A percentile compares a stretch with the other conserved stretches of the same genome.
These are phyloP conservation scores for Catunica adiposa DNA, from an alignment of 2,329 filamentous ascomycete species.

Conservation along the genomic window DNA sequence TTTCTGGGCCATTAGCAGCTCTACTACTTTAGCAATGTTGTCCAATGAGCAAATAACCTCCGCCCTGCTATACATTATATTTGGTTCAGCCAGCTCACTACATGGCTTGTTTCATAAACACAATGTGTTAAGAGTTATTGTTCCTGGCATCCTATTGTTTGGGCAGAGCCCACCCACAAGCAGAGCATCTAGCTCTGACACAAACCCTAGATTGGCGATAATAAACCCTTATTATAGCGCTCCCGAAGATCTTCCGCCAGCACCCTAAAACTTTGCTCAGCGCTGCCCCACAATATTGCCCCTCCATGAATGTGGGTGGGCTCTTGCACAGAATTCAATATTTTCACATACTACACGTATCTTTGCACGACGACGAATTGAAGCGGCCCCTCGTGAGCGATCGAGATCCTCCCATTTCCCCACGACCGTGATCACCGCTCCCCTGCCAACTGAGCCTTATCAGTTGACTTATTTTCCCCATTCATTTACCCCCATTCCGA, in stretches of 20 bases:
- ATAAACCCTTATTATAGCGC: neutral
- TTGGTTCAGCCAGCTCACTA: too few species aligned
- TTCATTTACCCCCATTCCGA: neutral
- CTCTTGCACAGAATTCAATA: conserved; percentile 13
- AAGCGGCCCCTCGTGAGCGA: conserved; percentile 6
- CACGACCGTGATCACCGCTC: conserved; percentile 2
- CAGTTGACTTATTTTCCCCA: neutral
- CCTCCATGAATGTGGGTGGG: conserved; percentile 12
- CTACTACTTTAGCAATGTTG: too few species aligned
- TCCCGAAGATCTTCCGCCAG: conserved; percentile 8
- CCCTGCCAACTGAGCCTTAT: neutral
- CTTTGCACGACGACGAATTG: neutral
- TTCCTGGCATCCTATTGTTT: too few species aligned
- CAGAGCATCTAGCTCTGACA: too few species aligned
- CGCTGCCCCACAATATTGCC: conserved; percentile 12
- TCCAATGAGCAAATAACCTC: too few species aligned
- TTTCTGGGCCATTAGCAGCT: too few species aligned
- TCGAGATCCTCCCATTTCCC: conserved; percentile 6
- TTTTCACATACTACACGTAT: conserved; percentile 10
- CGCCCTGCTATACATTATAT: too few species aligned
- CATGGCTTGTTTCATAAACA: too few species aligned
- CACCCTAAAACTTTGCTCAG: conserved; percentile 14
- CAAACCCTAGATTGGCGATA: neutral
- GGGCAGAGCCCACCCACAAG: too few species aligned
- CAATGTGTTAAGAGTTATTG: too few species aligned